phyloP scores from a whole-genome alignment of 805 yeast species.

The Barnettozyma pratensis region DNA sequence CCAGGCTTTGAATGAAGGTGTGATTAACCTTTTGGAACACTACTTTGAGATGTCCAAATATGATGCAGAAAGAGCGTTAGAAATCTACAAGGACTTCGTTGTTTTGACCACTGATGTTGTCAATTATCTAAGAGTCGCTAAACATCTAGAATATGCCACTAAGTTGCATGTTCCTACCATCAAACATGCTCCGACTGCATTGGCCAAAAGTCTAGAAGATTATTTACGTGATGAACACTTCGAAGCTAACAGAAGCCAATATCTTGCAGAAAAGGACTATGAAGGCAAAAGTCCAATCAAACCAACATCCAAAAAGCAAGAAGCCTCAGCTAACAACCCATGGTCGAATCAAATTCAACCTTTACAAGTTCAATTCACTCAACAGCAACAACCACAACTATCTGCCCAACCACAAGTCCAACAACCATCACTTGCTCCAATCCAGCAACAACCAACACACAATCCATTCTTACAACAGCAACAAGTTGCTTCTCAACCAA shows the following conservation, averaged over 20 bases:
- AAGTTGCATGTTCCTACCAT: slow-evolving; percentile 92
- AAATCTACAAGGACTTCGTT: slow-evolving; percentile 79
- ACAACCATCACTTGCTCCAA: slow-evolving; percentile 1
- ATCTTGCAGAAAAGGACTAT: slow-evolving; percentile 58
- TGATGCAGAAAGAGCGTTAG: slow-evolving; percentile 84
- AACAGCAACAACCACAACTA: slow-evolving; percentile 22
- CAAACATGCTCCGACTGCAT: slow-evolving; percentile 94
- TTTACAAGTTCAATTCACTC: slow-evolving; percentile 23
- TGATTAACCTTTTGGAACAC: slow-evolving; percentile 87
- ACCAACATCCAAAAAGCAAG: not conserved
- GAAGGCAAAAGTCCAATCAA: slow-evolving; percentile 19
- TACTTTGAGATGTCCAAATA: slow-evolving; percentile 85
- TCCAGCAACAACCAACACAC: slow-evolving; percentile 16
- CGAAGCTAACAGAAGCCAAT: slow-evolving; percentile 73
- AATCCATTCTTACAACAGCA: slow-evolving; percentile 20
- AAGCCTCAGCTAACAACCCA: slow-evolving; percentile 6
- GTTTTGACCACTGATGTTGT: slow-evolving; percentile 84
- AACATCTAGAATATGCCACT: slow-evolving; percentile 79
- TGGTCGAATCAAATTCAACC: slow-evolving; percentile 28
- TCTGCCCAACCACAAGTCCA: slow-evolving; percentile 12
- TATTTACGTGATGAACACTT: slow-evolving; percentile 83
- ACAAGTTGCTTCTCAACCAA: slow-evolving; percentile 5
- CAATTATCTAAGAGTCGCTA: slow-evolving; percentile 81
- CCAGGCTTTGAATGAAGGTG: slow-evolving; percentile 92
- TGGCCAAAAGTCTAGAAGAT: slow-evolving; percentile 81